A percentile compares a stretch with the other conserved stretches of the same genome.
Evolutionary conservation across 192 early-diverging fungal species (phyloP).

Genomic region (Backusella australiensis): DNA sequence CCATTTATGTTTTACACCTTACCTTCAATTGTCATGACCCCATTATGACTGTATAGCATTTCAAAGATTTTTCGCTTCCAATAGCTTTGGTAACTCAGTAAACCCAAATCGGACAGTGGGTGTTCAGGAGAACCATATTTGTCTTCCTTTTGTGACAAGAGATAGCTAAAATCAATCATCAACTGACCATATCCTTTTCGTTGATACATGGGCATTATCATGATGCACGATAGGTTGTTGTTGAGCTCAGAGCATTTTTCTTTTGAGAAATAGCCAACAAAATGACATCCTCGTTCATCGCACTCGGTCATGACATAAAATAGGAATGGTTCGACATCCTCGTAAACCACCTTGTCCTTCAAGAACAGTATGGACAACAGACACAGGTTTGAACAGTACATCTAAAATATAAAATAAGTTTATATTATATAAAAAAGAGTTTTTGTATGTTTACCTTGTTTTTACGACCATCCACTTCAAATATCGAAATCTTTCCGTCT

Average conservation of each 20-base stretch:
- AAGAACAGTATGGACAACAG: constrained; percentile 95
- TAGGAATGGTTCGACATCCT: constrained; percentile 97
- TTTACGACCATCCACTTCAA: constrained; percentile 95
- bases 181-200: constrained; percentile 88
- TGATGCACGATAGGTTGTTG: constrained; percentile 92
- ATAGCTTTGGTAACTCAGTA: constrained; percentile 48
- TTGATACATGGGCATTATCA: constrained; percentile 82
- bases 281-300: constrained; percentile 90
- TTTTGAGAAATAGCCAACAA: constrained; percentile 99
- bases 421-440: too few species aligned
- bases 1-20: neutral
- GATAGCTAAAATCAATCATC: constrained; percentile 91
- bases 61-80: too few species aligned
- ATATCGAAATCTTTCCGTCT: constrained; percentile 87
- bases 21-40: too few species aligned
- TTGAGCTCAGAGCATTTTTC: constrained; percentile 82
- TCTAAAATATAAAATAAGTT: constrained; percentile 30
- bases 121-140: constrained; percentile 86
- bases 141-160: constrained; percentile 73
- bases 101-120: constrained; percentile 85
- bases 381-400: constrained; percentile 97
- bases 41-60: too few species aligned
- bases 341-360: constrained; percentile 95
- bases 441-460: too few species aligned
- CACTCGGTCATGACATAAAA: constrained; percentile 94